These are phyloP conservation scores for Magnolia changhungtana DNA, from an alignment of 164 flowering plant species.

Conservation along the genomic window DNA sequence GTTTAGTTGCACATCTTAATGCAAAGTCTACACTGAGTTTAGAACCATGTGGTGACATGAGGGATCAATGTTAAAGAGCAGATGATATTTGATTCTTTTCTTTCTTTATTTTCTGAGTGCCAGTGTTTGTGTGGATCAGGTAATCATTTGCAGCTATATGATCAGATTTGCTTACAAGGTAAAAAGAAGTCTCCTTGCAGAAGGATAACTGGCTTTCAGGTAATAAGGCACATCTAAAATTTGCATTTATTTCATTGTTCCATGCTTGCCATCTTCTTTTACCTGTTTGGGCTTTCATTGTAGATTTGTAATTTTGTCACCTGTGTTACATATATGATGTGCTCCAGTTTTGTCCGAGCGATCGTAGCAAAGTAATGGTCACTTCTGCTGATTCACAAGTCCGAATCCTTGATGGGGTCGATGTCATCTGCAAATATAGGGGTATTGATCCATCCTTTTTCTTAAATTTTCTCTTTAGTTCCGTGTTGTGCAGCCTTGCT, in stretches of 20 bases:
- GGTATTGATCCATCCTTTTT: constrained; percentile 27
- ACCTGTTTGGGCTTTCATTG: neutral
- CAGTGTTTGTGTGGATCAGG: constrained; percentile 32
- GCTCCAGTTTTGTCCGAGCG: constrained; percentile 68
- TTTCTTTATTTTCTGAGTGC: neutral
- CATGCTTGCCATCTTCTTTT: neutral
- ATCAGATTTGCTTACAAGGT: constrained; percentile 43
- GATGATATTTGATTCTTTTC: neutral
- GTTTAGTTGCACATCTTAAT: neutral
- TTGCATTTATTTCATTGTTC: neutral
- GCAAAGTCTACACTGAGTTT: neutral
- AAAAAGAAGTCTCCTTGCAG: constrained; percentile 65
- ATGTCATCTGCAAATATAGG: constrained; percentile 52
- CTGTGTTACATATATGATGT: neutral
- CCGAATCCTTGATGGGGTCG: constrained; percentile 45
- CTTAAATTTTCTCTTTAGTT: neutral
- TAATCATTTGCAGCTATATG: constrained; percentile 47
- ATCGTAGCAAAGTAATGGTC: constrained; percentile 55
- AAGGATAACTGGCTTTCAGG: constrained; percentile 84
- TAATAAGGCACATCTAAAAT: constrained; percentile 4
- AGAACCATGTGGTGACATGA: neutral
- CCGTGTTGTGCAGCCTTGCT: neutral
- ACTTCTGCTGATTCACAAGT: constrained; percentile 73
- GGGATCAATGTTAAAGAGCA: neutral
- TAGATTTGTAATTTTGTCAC: neutral